Evolutionary conservation across 148 eudicot species (phyloP).

Genomic region (Chenopodium album): DNA sequence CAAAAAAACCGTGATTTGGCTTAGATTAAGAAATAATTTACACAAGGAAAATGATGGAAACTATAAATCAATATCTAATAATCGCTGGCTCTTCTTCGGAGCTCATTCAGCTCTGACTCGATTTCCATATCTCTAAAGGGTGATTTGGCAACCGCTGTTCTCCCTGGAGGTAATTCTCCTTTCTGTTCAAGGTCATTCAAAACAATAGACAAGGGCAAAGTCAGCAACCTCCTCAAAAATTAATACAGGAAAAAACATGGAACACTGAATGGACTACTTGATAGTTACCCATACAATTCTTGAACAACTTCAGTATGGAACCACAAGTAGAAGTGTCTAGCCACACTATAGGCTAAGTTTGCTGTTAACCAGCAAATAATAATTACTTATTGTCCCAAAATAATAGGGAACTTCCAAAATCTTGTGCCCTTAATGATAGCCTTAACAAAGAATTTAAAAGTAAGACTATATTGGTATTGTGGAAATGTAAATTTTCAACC

Average conservation of each 20-base stretch:
- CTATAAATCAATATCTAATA: conserved; percentile 27
- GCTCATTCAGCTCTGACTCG: conserved; percentile 78
- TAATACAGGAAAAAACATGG: too few species aligned
- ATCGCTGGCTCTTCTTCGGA: conserved; percentile 68
- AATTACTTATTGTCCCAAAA: neutral
- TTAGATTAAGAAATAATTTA: conserved; percentile 4
- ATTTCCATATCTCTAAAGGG: conserved; percentile 70
- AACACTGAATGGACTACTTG: neutral
- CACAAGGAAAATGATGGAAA: conserved; percentile 10
- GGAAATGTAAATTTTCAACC: neutral
- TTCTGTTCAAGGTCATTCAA: conserved; percentile 43
- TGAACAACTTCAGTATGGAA: neutral
- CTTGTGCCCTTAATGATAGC: too few species aligned
- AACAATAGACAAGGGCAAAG: neutral
- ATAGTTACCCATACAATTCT: too few species aligned
- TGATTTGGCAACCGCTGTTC: conserved; percentile 49
- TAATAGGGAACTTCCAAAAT: too few species aligned
- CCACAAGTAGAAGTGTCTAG: neutral
- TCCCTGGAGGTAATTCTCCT: conserved; percentile 95
- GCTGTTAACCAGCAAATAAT: neutral
- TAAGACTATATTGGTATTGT: too few species aligned
- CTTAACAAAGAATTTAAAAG: too few species aligned
- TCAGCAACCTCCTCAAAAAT: neutral
- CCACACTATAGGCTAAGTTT: neutral
- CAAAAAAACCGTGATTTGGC: conserved; percentile 14